Percentiles rank a stretch among this genome's conserved stretches.
Evolutionary conservation across 2,329 filamentous ascomycete species (phyloP).

Genomic region (Pezicula neosporulosa): DNA sequence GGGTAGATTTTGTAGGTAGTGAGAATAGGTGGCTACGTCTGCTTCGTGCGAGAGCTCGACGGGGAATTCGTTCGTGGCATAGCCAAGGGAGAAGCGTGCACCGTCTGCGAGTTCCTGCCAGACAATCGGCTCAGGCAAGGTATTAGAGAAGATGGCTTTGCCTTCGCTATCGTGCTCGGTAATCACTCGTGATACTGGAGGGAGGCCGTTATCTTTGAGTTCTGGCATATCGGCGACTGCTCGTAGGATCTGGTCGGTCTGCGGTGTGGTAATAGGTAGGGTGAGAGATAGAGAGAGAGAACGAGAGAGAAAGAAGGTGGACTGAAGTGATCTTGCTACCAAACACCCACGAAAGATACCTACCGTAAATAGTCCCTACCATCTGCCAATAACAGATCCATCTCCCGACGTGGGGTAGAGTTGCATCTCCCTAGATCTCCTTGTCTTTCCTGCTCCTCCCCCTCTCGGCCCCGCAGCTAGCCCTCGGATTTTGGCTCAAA

Average conservation of each 20-base stretch:
- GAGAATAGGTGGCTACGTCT: constrained; percentile 9
- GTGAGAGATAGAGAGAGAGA: background rate
- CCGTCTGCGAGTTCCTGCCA: constrained; percentile 15
- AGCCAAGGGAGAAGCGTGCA: constrained; percentile 15
- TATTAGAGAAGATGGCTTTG: constrained; percentile 16
- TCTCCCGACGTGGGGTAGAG: background rate
- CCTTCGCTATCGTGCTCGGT: constrained; percentile 18
- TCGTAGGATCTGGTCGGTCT: background rate
- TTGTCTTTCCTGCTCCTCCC: background rate
- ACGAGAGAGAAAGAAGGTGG: background rate
- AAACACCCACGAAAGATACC: too few species aligned
- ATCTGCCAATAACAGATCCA: background rate
- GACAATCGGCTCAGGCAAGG: constrained; percentile 8
- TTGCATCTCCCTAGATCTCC: too few species aligned
- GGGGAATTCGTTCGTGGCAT: constrained; percentile 17
- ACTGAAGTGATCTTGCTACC: too few species aligned
- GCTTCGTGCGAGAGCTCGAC: constrained; percentile 9
- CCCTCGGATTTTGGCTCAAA: background rate
- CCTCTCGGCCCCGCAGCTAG: background rate
- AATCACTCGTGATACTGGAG: constrained; percentile 13
- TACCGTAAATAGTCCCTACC: background rate
- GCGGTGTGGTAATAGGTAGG: background rate
- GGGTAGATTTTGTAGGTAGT: constrained; percentile 6
- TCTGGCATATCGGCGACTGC: background rate
- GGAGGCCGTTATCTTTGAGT: constrained; percentile 5